Evolutionary conservation across 345 rosid species (phyloP).

Genomic region (Aurinia saxatilis): DNA sequence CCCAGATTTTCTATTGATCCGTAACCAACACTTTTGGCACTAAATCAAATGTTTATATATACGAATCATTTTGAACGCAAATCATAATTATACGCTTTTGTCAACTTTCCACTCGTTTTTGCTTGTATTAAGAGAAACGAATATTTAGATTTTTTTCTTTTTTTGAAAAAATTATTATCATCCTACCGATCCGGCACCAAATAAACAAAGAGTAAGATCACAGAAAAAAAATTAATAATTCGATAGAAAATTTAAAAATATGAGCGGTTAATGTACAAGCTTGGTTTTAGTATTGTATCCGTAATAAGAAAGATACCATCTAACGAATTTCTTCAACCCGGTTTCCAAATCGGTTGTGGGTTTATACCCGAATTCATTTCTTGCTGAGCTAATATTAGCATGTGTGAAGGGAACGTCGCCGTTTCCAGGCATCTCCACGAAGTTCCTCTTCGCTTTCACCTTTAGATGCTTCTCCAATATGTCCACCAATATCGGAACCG

Average conservation of each 20-base stretch:
- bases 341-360: slow-evolving; percentile 84
- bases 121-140: slow-evolving; percentile 5
- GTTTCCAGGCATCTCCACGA: slow-evolving; percentile 74
- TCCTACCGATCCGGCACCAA: not conserved
- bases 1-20: not conserved
- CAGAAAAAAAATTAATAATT: slow-evolving; percentile 15
- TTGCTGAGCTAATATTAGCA: slow-evolving; percentile 70
- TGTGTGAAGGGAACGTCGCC: slow-evolving; percentile 91
- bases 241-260: not conserved
- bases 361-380: slow-evolving; percentile 54
- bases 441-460: slow-evolving; percentile 53
- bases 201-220: slow-evolving; percentile 9
- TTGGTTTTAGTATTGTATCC: slow-evolving; percentile 55
- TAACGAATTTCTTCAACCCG: slow-evolving; percentile 72
- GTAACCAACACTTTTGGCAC: slow-evolving; percentile 10
- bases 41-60: too few species aligned
- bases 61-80: too few species aligned
- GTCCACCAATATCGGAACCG: slow-evolving; percentile 61
- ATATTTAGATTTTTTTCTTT: not conserved
- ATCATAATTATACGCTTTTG: too few species aligned
- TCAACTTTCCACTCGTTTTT: not conserved
- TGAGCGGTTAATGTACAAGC: slow-evolving; percentile 32
- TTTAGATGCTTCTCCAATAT: slow-evolving; percentile 65
- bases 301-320: slow-evolving; percentile 75
- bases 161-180: too few species aligned